phyloP scores from a whole-genome alignment of 345 rosid species.

The Arabidopsis arenosa region DNA sequence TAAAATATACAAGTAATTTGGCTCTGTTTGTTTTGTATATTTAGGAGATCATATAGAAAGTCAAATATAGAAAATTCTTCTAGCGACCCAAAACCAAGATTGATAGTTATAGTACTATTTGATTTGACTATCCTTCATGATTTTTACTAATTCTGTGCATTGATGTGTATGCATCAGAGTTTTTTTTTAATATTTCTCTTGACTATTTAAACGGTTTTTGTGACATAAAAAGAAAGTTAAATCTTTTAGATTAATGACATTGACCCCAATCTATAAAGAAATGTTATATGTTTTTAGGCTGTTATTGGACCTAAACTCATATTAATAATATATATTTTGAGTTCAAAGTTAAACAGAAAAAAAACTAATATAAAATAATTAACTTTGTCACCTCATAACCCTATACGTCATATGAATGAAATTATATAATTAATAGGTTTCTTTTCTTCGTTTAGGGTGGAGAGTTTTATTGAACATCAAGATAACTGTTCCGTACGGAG shows the following conservation, averaged over 20 bases:
- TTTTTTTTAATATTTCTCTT: conserved; percentile 4
- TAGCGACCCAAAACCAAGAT: conserved; percentile 21
- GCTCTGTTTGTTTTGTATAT: conserved; percentile 24
- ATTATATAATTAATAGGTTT: conserved; percentile 14
- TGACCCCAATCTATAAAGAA: conserved; percentile 32
- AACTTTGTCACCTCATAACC: conserved; percentile 48
- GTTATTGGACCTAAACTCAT: conserved; percentile 37
- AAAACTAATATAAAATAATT: conserved; percentile 12
- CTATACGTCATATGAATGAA: conserved; percentile 37
- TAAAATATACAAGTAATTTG: conserved; percentile 1
- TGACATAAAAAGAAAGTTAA: conserved; percentile 13
- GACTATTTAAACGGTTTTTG: conserved; percentile 25
- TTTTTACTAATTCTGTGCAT: conserved; percentile 39
- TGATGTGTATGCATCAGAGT: conserved; percentile 31
- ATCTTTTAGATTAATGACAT: conserved; percentile 13
- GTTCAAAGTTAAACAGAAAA: not conserved
- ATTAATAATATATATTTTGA: conserved; percentile 8
- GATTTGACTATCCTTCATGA: conserved; percentile 41
- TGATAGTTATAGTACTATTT: conserved; percentile 35
- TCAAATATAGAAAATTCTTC: conserved; percentile 27
- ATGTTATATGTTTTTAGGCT: not conserved
- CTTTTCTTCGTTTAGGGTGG: conserved; percentile 56
- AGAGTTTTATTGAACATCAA: conserved; percentile 91
- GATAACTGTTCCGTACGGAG: conserved; percentile 67
- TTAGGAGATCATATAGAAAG: conserved; percentile 17